Evolutionary conservation across 208 protist genomes (phyloP), one percentile per base, ranked within the genome.

Genomic region (Leishmania lainsoni): DNA sequence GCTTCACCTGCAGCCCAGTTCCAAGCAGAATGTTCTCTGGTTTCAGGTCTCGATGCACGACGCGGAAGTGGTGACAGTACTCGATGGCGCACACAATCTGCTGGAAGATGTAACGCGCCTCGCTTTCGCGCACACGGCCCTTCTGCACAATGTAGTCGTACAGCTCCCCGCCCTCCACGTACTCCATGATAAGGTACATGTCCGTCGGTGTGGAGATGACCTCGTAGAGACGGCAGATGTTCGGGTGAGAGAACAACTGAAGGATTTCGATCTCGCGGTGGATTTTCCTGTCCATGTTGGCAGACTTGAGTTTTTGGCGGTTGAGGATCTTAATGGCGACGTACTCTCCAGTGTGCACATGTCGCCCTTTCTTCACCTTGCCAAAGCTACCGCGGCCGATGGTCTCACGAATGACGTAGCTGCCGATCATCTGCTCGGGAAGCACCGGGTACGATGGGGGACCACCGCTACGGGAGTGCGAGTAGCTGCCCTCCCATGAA

Each of bases 241-340:
- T 99, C 26, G 99, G 99, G 83, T 99, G 99, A 32, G 97, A 91
- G 85, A 99, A 99, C 58, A 99, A 91, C 82, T 98, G 98, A 58
- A 99, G 89, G 76, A 99, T 99, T 79, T 99, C 95, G 73, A 99
- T 99, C 83, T 99, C 99, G 35, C 99, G 96, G 77, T 90, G 82
- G 42, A 98, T 93, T 75, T 98, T 98, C 79, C 96, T 94, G 83
- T 98, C 95, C 95, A 98, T 97, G 76, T 98, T 95, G 14, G 93
- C 92, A 59, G 82, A 91, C 71, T 98, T 96, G 35, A 99, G 95
- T 87, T 99, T 99, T 52, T 99, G 91, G 51, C 98, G 93, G 83
- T 99, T 99, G n/a, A 99, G 85, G 73, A 99, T 99, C 85, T 99
- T 99, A 78, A 99, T 97, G 2, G 99, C 99, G 3, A 99, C 99